These are phyloP conservation scores for Fusarium graminum DNA, from an alignment of 2,329 filamentous ascomycete genomes.

Conservation along the genomic window DNA sequence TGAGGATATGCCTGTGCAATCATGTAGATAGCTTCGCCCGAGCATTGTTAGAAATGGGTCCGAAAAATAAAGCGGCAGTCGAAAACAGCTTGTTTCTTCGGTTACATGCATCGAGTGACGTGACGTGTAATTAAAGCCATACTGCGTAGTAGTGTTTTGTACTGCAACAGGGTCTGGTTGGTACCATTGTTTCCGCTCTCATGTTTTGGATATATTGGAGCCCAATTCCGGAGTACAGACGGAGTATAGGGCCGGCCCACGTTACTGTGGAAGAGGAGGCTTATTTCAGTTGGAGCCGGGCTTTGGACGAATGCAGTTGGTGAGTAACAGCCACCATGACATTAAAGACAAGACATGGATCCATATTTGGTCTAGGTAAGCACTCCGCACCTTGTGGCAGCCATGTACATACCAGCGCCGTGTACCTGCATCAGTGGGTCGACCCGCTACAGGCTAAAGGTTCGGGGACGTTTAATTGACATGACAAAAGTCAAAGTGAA, in stretches of 20 bases:
- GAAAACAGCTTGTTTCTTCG: conserved; percentile 35
- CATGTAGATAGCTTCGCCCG: not conserved
- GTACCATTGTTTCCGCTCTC: not conserved
- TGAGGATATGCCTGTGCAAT: not conserved
- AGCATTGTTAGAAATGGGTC: conserved; percentile 12
- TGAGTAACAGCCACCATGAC: conserved; percentile 10
- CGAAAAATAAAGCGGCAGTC: conserved; percentile 27
- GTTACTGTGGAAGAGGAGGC: conserved; percentile 9
- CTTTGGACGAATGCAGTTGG: conserved; percentile 17
- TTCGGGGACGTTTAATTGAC: conserved; percentile 1
- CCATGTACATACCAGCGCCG: conserved; percentile 10
- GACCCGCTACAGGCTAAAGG: conserved; percentile 27
- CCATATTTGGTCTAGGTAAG: not conserved
- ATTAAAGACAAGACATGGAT: conserved; percentile 9
- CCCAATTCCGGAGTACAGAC: conserved; percentile 4
- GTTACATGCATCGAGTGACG: conserved; percentile 25
- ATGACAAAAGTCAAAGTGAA: not conserved
- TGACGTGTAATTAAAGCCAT: conserved; percentile 31
- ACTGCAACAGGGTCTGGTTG: not conserved
- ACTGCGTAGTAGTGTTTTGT: not conserved
- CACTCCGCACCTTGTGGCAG: not conserved
- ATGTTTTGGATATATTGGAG: conserved; percentile 1
- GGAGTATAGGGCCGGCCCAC: not conserved
- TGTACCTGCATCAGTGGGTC: conserved; percentile 44
- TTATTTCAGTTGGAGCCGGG: conserved; percentile 4